Percentiles rank a stretch among this genome's conserved stretches.
phyloP scores from a whole-genome alignment of 2,329 filamentous ascomycete species.

The Neofusicoccum ribis region DNA sequence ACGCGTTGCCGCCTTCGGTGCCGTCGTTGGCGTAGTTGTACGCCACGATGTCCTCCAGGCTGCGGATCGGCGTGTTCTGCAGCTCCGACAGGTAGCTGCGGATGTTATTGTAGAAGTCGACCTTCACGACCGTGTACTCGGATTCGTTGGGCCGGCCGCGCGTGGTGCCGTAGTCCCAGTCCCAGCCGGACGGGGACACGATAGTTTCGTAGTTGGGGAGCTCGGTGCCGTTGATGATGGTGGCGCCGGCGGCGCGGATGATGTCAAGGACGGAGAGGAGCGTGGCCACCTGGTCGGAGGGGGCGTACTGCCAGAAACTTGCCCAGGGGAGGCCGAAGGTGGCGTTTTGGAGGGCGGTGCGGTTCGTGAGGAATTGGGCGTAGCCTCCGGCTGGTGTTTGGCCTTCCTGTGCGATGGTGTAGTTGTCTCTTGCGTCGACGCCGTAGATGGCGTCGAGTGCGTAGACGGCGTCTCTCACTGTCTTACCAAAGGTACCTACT shows the following conservation, averaged over 20 bases:
- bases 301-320: constrained; percentile 67
- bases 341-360: constrained; percentile 58
- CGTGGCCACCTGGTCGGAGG: constrained; percentile 55
- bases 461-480: constrained; percentile 67
- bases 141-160: constrained; percentile 69
- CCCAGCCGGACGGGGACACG: constrained; percentile 67
- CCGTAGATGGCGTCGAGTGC: constrained; percentile 69
- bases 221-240: constrained; percentile 69
- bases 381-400: constrained; percentile 60
- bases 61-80: constrained; percentile 45
- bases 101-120: constrained; percentile 70
- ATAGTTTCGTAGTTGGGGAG: constrained; percentile 63
- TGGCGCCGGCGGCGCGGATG: constrained; percentile 63
- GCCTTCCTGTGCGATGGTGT: constrained; percentile 60
- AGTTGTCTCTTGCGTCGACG: constrained; percentile 63
- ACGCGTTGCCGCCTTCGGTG: constrained; percentile 65
- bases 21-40: constrained; percentile 59
- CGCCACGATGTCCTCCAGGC: constrained; percentile 32
- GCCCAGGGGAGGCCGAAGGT: constrained; percentile 72
- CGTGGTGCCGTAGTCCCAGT: constrained; percentile 68
- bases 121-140: constrained; percentile 72
- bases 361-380: constrained; percentile 56
- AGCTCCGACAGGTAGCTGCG: constrained; percentile 63
- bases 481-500: constrained; percentile 67
- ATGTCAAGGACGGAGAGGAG: constrained; percentile 53